Evolutionary conservation across 1,284 basidiomycete genomes (phyloP).

Genomic region (Pseudozyma pruni): DNA sequence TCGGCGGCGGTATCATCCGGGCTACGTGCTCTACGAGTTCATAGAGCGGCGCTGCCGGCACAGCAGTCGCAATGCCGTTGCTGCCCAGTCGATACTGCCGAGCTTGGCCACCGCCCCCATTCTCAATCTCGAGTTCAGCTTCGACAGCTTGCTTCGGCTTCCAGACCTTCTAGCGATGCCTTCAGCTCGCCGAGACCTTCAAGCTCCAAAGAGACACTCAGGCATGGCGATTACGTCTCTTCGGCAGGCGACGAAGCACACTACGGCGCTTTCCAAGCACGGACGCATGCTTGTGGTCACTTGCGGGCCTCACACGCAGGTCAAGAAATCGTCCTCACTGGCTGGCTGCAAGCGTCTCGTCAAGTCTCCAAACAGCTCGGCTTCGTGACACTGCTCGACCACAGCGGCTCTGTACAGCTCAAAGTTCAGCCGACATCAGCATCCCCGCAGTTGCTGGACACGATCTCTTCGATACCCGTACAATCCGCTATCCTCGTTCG

Average conservation of each 20-base stretch:
- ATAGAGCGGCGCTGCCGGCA: neutral
- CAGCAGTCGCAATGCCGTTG: neutral
- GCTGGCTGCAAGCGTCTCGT: constrained; percentile 81
- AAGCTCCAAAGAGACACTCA: neutral
- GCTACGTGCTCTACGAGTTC: constrained; percentile 5
- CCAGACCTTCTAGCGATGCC: too few relatives aligned
- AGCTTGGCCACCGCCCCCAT: neutral
- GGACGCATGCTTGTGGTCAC: constrained; percentile 77
- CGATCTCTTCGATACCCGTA: constrained; percentile 57
- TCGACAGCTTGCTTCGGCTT: neutral
- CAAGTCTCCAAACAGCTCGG: constrained; percentile 75
- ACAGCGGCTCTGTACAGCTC: constrained; percentile 80
- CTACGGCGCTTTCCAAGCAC: constrained; percentile 73
- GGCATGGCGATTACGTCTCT: neutral
- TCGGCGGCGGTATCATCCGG: neutral
- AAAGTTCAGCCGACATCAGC: constrained; percentile 29
- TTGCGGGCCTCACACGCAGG: constrained; percentile 74
- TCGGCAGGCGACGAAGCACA: constrained; percentile 2
- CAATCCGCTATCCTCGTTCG: constrained; percentile 50
- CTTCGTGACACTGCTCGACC: constrained; percentile 83
- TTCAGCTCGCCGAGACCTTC: neutral
- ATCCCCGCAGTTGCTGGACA: constrained; percentile 73
- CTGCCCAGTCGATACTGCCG: too few relatives aligned
- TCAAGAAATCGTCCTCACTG: constrained; percentile 76
- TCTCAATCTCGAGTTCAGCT: neutral